Conservation (phyloP, 345 rosid genomes). For the Camelina neglecta region DNA sequence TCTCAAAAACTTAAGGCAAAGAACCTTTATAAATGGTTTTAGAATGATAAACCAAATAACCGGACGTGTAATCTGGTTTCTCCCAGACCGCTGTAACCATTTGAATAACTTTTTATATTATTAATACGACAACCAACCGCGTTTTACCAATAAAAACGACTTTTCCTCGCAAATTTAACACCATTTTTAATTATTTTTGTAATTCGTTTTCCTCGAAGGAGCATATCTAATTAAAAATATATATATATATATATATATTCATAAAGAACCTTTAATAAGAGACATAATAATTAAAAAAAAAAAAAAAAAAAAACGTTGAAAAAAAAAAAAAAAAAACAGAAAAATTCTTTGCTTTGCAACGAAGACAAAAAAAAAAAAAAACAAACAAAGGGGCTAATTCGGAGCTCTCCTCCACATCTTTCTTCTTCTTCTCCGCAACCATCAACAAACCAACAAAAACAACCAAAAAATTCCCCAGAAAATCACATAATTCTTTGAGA, state of each 20-base stretch:
- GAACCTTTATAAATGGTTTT: too few relatives aligned
- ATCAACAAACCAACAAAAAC: background rate
- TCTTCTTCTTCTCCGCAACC: slow-evolving; percentile 29
- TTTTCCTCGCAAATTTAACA: slow-evolving; percentile 18
- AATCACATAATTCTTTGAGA: slow-evolving; percentile 22
- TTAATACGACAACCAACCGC: slow-evolving; percentile 33
- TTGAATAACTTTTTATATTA: too few relatives aligned
- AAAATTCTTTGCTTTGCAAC: slow-evolving; percentile 39
- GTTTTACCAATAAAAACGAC: slow-evolving; percentile 35
- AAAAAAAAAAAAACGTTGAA: background rate
- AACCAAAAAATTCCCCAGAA: background rate
- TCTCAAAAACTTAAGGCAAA: too few relatives aligned
- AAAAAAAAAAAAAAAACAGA: slow-evolving; percentile 19
- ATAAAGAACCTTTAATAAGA: slow-evolving; percentile 12
- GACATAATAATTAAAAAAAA: background rate
- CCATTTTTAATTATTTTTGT: background rate
- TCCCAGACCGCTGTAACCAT: too few relatives aligned
- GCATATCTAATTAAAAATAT: background rate
- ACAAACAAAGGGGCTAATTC: slow-evolving; percentile 2
- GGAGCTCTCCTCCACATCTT: slow-evolving; percentile 45
- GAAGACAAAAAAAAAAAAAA: background rate
- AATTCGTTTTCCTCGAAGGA: background rate
- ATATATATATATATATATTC: background rate
- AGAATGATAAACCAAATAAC: too few relatives aligned
- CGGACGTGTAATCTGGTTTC: too few relatives aligned